Conservation (phyloP, 805 yeast species). For the Priceomyces fermenticarens region DNA sequence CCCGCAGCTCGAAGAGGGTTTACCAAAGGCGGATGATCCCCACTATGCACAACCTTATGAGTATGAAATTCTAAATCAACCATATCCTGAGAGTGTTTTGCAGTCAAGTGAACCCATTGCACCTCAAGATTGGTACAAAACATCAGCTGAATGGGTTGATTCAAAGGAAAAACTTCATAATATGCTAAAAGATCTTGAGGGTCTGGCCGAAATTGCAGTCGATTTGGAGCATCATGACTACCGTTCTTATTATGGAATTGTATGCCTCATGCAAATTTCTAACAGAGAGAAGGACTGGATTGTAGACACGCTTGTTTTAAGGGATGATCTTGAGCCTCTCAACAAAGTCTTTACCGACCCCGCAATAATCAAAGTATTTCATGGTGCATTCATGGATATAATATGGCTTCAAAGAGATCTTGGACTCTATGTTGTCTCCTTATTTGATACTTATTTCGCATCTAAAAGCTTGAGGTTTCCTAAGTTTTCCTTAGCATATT, state of each 20-base stretch:
- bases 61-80: slow-evolving; percentile 65
- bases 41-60: slow-evolving; percentile 81
- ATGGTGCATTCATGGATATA: slow-evolving; percentile 96
- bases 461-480: slow-evolving; percentile 77
- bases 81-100: slow-evolving; percentile 62
- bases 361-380: slow-evolving; percentile 77
- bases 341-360: slow-evolving; percentile 84
- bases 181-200: slow-evolving; percentile 54
- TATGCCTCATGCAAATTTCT: slow-evolving; percentile 90
- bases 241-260: slow-evolving; percentile 85
- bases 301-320: slow-evolving; percentile 75
- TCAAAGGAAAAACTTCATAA: slow-evolving; percentile 45
- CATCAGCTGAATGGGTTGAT: slow-evolving; percentile 73
- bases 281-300: slow-evolving; percentile 79
- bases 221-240: slow-evolving; percentile 96
- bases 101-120: slow-evolving; percentile 40
- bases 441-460: slow-evolving; percentile 93
- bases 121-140: slow-evolving; percentile 61
- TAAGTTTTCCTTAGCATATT: slow-evolving; percentile 77
- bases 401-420: slow-evolving; percentile 95
- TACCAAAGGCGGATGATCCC: slow-evolving; percentile 43
- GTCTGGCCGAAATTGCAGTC: slow-evolving; percentile 70
- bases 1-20: slow-evolving; percentile 27
- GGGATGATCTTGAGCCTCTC: slow-evolving; percentile 65
- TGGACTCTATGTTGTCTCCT: slow-evolving; percentile 83